phyloP scores from a whole-genome alignment of 306 rosid species.

The Hylodesmum podocarpum region DNA sequence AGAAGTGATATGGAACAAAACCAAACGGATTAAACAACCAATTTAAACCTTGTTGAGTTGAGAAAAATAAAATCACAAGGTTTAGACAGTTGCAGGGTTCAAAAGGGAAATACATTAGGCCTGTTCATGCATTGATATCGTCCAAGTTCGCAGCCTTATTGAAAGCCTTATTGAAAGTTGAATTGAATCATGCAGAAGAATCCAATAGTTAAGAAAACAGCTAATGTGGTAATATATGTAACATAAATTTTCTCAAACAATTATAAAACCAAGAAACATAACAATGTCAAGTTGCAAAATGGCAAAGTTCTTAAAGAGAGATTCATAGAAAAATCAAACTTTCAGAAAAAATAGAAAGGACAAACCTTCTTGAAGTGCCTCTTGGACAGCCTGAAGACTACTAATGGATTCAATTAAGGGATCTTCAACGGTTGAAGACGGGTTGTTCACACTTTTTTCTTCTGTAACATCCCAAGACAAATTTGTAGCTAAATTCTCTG shows the following conservation, averaged over 20 bases:
- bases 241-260: slow-evolving; percentile 8
- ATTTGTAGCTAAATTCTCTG: slow-evolving; percentile 48
- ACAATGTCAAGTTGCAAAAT: slow-evolving; percentile 16
- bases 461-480: slow-evolving; percentile 52
- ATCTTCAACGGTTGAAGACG: slow-evolving; percentile 52
- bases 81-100: slow-evolving; percentile 2
- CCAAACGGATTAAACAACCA: slow-evolving; percentile 3
- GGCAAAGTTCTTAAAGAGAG: slow-evolving; percentile 17
- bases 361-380: slow-evolving; percentile 84
- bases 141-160: background rate
- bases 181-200: slow-evolving; percentile 12
- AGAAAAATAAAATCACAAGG: background rate
- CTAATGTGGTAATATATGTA: background rate
- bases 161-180: background rate
- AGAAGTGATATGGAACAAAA: slow-evolving; percentile 18
- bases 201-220: background rate
- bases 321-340: slow-evolving; percentile 8
- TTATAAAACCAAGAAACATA: slow-evolving; percentile 8
- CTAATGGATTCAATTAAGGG: slow-evolving; percentile 61
- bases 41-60: background rate
- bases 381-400: slow-evolving; percentile 72
- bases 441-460: slow-evolving; percentile 53
- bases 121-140: background rate
- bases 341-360: background rate
- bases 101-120: slow-evolving; percentile 10